Conservation (phyloP, 305 asterid species). For the Solanum chacoense region DNA sequence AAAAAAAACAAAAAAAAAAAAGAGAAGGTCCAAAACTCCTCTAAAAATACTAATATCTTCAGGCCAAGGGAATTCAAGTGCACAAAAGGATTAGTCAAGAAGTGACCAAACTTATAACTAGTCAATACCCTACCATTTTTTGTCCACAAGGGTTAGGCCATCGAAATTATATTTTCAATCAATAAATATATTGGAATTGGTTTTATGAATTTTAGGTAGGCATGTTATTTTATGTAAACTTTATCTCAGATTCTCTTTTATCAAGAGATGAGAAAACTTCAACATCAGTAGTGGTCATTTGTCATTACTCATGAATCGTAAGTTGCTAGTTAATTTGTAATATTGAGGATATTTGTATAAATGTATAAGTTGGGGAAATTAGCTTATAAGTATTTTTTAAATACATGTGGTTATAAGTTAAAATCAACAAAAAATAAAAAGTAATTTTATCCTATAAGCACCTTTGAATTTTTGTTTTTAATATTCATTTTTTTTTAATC, state of each 20-base stretch:
- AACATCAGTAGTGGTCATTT: neutral
- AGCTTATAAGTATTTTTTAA: neutral
- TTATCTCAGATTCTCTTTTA: neutral
- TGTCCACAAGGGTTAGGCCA: neutral
- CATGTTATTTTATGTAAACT: neutral
- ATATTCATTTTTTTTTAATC: neutral
- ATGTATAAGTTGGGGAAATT: neutral
- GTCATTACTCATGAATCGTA: neutral
- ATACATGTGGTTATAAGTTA: neutral
- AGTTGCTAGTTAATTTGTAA: neutral
- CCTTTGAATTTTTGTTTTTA: neutral
- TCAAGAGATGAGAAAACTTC: neutral
- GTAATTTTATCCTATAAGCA: neutral
- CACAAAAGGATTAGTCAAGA: neutral
- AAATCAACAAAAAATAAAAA: neutral
- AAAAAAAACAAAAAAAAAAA: too few species aligned
- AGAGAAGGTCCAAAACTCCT: neutral
- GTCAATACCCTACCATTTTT: neutral
- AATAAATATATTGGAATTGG: neutral
- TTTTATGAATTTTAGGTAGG: neutral
- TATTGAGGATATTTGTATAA: neutral
- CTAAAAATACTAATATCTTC: too few species aligned
- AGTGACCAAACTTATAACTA: neutral
- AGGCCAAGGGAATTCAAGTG: neutral
- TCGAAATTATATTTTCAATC: neutral